Evolutionary conservation across 1,284 basidiomycete genomes (phyloP), one percentile per base, ranked within the genome.

Genomic region (Prillingera fragicola): DNA sequence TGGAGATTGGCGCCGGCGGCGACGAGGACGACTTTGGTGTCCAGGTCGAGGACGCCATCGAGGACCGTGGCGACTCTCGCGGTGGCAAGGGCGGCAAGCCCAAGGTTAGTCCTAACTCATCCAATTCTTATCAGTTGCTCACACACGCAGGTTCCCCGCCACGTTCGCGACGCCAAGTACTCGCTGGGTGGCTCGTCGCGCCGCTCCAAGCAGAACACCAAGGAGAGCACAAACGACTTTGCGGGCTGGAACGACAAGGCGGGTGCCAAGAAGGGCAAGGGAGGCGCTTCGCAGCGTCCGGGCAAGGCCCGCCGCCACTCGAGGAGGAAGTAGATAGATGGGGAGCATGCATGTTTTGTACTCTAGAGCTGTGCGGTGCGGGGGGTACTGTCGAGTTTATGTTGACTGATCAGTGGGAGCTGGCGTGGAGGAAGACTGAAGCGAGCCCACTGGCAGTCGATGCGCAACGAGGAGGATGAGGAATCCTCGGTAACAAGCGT

Each of bases 151-250:
- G 72, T 86, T 50, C 76, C 80, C 31, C 81, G 87, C n/a, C 67
- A 74, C 21, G 78, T 75, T 9, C 78, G 87, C 28, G 83, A 92
- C 65, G 69, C 78, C 56, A 91, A 91, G 70, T 90, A 80, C 63
- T 86, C 87, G 3, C 84, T 84, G 54, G 85, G 87, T 9, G 65
- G 70, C 18, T 75, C 75, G 12, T 78, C 78, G 17, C 73, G 78
- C 57, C 74, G 80, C 44, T 77, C 81, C 32, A 91, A 91, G 71
- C 81, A 85, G 65, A 92, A 91, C 63, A 87, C 84, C 17, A 76
- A 75, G 47, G 79, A 81, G 38, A 86, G 84, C 8, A 86, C 85
- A 7, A 84, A 87, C 62, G 77, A 80, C 60, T 85, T 87, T 57
- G 75, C 72, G 9, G 66, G 72, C 28, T 71, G 73, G n/a, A 54